phyloP scores from a whole-genome alignment of 306 rosid genomes.

The Inga leiocalycina region DNA sequence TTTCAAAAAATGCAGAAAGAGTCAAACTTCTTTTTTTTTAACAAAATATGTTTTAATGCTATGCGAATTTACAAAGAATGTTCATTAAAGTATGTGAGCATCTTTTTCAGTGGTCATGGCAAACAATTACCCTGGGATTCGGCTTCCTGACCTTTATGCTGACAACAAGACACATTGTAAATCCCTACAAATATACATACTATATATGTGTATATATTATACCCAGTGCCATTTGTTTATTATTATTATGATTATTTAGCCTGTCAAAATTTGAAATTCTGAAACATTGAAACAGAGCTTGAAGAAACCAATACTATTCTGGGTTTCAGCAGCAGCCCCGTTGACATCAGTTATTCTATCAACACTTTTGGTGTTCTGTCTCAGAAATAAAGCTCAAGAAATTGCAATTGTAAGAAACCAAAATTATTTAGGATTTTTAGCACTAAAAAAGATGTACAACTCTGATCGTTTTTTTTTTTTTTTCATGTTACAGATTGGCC shows the following conservation, averaged over 20 bases:
- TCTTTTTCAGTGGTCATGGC: slow-evolving; percentile 93
- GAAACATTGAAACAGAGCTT: slow-evolving; percentile 60
- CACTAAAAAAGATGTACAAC: not conserved
- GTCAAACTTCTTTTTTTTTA: not conserved
- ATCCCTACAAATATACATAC: slow-evolving; percentile 1
- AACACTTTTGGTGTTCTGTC: slow-evolving; percentile 69
- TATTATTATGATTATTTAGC: not conserved
- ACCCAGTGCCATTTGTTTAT: not conserved
- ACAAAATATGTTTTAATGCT: slow-evolving; percentile 18
- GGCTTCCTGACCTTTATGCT: slow-evolving; percentile 69
- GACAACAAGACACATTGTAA: slow-evolving; percentile 80
- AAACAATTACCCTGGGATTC: slow-evolving; percentile 74
- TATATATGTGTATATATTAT: not conserved
- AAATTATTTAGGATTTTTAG: not conserved
- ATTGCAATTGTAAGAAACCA: slow-evolving; percentile 65
- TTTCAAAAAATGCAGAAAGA: not conserved
- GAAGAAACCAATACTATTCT: slow-evolving; percentile 80
- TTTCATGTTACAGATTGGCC: slow-evolving; percentile 60
- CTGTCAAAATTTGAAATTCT: slow-evolving; percentile 13
- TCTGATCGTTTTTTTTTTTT: not conserved
- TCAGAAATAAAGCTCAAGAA: slow-evolving; percentile 50
- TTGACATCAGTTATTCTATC: slow-evolving; percentile 87
- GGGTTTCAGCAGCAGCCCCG: slow-evolving; percentile 97
- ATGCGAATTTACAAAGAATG: not conserved
- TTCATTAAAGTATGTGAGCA: slow-evolving; percentile 27